phyloP scores from a whole-genome alignment of 441 rosid genomes.

The Dalechampia spathulata region DNA sequence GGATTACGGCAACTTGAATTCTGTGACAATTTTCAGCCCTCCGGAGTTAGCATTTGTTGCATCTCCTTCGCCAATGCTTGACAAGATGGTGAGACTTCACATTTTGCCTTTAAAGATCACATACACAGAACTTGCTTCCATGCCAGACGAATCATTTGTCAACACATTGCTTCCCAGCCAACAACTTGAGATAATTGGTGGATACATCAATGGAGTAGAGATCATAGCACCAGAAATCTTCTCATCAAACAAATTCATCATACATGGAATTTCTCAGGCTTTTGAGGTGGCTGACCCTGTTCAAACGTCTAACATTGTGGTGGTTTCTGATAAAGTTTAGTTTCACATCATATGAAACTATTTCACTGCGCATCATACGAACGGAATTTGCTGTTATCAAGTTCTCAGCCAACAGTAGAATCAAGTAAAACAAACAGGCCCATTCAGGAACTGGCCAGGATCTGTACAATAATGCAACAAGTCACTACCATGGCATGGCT shows the following conservation, averaged over 20 bases:
- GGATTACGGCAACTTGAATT: conserved; percentile 31
- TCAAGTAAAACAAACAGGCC: no score
- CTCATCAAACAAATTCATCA: conserved; percentile 35
- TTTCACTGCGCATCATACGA: no score
- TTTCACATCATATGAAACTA: no score
- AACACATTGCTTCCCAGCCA: conserved; percentile 41
- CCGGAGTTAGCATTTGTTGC: conserved; percentile 38
- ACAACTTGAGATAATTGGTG: conserved; percentile 29
- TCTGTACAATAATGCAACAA: no score
- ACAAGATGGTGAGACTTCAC: conserved; percentile 48
- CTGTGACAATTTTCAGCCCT: conserved; percentile 65
- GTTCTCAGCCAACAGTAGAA: no score
- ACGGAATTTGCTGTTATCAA: no score
- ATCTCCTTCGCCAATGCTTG: conserved; percentile 43
- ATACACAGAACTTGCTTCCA: conserved; percentile 30
- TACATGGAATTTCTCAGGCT: conserved; percentile 60
- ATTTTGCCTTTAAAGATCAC: conserved; percentile 40
- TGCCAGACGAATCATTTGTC: conserved; percentile 34
- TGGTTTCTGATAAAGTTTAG: no score
- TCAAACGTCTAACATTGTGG: no score
- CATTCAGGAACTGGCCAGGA: no score
- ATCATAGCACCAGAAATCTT: conserved; percentile 46
- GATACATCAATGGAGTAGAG: conserved; percentile 37
- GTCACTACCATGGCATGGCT: no score
- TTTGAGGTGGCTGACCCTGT: conserved; percentile 23